Evolutionary conservation across 371 early-diverging fungal genomes (phyloP).

Genomic region (Chytridiales sp.): DNA sequence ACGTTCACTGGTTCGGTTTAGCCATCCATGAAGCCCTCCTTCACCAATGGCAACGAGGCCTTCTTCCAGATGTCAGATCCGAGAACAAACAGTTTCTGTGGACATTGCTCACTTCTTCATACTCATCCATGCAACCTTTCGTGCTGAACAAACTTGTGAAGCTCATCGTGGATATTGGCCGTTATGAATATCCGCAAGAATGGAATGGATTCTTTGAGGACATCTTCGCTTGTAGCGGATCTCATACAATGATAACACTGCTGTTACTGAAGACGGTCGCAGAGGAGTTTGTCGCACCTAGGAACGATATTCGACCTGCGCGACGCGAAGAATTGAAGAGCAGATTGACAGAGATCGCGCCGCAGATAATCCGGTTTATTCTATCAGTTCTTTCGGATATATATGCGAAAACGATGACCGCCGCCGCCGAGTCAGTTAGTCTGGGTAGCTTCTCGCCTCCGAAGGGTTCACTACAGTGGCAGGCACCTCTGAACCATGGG

Average conservation of each 20-base stretch:
- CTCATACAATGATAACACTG: not conserved
- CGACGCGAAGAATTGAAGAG: too few relatives aligned
- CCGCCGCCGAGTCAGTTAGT: too few relatives aligned
- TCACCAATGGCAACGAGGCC: not conserved
- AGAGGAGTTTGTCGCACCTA: not conserved
- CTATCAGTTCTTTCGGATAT: too few relatives aligned
- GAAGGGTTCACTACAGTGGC: too few relatives aligned
- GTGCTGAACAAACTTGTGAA: conserved; percentile 11
- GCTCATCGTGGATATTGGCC: not conserved
- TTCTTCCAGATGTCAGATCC: not conserved
- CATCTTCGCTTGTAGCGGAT: not conserved
- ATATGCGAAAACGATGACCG: too few relatives aligned
- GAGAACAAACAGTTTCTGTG: conserved; percentile 9
- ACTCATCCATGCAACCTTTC: conserved; percentile 2
- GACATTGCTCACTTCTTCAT: not conserved
- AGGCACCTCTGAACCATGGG: too few relatives aligned
- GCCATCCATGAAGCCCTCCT: not conserved
- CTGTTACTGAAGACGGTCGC: not conserved
- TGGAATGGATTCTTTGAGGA: conserved; percentile 6
- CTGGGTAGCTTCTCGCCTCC: too few relatives aligned
- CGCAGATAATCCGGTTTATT: too few relatives aligned
- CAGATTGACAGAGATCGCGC: too few relatives aligned
- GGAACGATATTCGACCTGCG: not conserved
- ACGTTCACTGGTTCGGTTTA: conserved; percentile 10
- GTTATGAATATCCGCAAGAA: not conserved